Evolutionary conservation across 1,284 basidiomycete genomes (phyloP), one percentile per base, ranked within the genome.

Genomic region (Golubevia sp.): DNA sequence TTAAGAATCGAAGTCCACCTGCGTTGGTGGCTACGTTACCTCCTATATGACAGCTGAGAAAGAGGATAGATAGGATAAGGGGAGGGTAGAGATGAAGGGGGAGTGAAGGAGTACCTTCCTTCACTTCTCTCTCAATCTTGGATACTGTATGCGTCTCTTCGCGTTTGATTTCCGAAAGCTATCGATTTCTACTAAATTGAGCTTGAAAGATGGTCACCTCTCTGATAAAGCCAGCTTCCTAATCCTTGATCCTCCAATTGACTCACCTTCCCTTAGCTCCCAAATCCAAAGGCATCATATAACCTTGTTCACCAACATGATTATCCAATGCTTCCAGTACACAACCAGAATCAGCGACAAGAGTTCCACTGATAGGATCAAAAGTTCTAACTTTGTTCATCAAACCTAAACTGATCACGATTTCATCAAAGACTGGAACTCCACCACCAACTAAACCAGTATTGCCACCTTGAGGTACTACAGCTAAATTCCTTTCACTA

Each of bases 11-110:
- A 5, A 99, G 88, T 24, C 97, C 97, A 50, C 97, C 97, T 30
- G 97, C 97, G 82, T 99, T 99, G 11, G 97, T 99, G 0, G 97
- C 91, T 30, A 99, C 88, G 82, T 99, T 99, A 44, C 97, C 97
- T 59, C 97, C 97, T 72, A 99, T 97, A 77, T 98, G 96, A 86
- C 97, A 99, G 73, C 92, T 93, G 20, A 3, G 27, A 30, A 20
- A 57, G 25, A 18, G 55, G 27, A 44, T n/a, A 11, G 55, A 49
- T 48, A 15, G 49, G 3, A 24, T 6, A 26, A 20, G 24, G 15
- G 26, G 54, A 55, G 54, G 15, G 11, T n/a, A 21, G 15, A 20
- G 11, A 6, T 7, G 21, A 23, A 27, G 13, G 50, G 13, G 50
- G 50, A 27, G 50, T 7, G 50, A 52, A 23, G 50, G 50, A 52